Conservation (phyloP, 192 early-diverging fungal genomes). For the Funneliformis geosporum region DNA sequence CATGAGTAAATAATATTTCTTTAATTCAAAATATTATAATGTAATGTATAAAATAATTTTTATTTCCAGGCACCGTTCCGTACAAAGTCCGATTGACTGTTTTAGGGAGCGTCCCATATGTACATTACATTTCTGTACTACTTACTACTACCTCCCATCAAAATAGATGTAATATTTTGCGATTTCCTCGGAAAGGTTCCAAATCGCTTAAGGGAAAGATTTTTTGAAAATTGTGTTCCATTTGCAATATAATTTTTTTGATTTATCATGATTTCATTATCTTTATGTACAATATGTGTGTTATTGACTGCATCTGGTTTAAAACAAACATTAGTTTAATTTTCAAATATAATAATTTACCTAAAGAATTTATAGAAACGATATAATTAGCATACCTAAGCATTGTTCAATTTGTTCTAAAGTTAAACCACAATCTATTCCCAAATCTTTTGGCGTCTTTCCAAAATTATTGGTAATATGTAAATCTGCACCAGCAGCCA, state of each 20-base stretch:
- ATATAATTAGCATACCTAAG: neutral
- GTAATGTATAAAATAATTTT: no score
- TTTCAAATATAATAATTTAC: no score
- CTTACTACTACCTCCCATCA: neutral
- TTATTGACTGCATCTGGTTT: neutral
- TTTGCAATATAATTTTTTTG: neutral
- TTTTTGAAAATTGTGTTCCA: neutral
- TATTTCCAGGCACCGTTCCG: no score
- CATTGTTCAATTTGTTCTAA: slow-evolving; percentile 17
- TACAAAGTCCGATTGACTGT: no score
- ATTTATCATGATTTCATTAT: neutral
- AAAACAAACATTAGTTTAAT: neutral
- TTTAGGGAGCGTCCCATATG: no score
- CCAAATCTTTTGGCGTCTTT: slow-evolving; percentile 23
- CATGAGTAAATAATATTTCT: no score
- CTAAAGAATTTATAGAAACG: neutral
- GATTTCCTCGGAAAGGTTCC: neutral
- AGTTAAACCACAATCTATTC: neutral
- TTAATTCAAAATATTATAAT: no score
- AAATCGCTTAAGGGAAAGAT: neutral
- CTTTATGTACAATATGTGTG: neutral
- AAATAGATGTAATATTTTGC: neutral
- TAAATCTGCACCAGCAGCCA: slow-evolving; percentile 39
- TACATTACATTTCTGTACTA: no score
- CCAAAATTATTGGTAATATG: slow-evolving; percentile 34